A percentile compares a stretch with the other conserved stretches of the same genome.
These are phyloP conservation scores for Suhomyces kunorum DNA, from an alignment of 1,139 yeast genomes.

Conservation along the genomic window DNA sequence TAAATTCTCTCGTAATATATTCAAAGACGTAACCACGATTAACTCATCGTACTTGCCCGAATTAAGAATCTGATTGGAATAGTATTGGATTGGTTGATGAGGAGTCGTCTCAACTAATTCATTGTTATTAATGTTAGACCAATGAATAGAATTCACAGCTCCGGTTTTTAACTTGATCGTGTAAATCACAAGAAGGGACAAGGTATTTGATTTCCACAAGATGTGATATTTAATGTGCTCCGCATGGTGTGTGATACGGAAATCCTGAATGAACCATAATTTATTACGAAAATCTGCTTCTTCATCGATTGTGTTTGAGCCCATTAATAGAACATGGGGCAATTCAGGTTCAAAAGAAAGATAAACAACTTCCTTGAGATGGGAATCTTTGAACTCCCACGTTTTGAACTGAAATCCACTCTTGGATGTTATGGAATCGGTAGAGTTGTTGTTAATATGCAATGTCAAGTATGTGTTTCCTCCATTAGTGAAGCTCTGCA, in stretches of 20 bases:
- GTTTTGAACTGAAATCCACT: constrained; percentile 28
- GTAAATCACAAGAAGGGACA: constrained; percentile 40
- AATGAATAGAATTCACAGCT: constrained; percentile 18
- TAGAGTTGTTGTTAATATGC: constrained; percentile 17
- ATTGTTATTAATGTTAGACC: constrained; percentile 21
- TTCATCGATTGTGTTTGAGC: constrained; percentile 3
- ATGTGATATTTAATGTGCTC: constrained; percentile 30
- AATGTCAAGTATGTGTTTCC: constrained; percentile 20
- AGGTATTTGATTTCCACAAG: constrained; percentile 66
- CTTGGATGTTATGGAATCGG: constrained; percentile 12
- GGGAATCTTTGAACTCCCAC: constrained; percentile 23
- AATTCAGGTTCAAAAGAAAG: constrained; percentile 31
- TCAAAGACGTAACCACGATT: constrained; percentile 44
- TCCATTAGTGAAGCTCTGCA: constrained; percentile 20
- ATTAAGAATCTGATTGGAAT: constrained; percentile 46
- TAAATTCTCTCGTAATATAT: constrained; percentile 33
- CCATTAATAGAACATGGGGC: constrained; percentile 21
- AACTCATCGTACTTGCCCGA: constrained; percentile 47
- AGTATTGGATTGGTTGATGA: constrained; percentile 37
- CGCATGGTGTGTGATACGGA: constrained; percentile 30
- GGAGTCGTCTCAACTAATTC: constrained; percentile 25
- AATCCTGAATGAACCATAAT: constrained; percentile 53
- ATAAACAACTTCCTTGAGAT: constrained; percentile 29
- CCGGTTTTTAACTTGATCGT: constrained; percentile 22
- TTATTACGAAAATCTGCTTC: constrained; percentile 14